Evolutionary conservation across 129 eudicot species (phyloP).

Genomic region (Lonicera japonica): DNA sequence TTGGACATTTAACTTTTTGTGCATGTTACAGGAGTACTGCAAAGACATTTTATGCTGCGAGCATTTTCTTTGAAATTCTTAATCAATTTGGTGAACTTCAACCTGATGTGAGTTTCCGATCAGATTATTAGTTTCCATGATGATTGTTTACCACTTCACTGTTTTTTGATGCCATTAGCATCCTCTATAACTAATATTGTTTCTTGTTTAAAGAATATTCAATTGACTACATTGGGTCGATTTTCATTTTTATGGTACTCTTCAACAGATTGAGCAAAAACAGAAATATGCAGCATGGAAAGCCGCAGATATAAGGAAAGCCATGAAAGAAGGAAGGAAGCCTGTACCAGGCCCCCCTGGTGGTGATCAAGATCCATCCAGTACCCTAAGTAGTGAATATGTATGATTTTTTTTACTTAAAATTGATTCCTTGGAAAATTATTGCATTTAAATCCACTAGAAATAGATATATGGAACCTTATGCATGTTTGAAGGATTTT

Average conservation of each 20-base stretch:
- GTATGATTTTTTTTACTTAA: conserved; percentile 34
- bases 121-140: not conserved
- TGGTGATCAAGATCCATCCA: conserved; percentile 51
- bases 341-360: conserved; percentile 96
- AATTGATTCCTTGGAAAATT: not conserved
- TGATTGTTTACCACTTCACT: not conserved
- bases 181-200: not conserved
- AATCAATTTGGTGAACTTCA: conserved; percentile 83
- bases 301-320: conserved; percentile 94
- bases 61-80: conserved; percentile 92
- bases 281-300: conserved; percentile 97
- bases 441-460: too few relatives aligned
- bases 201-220: not conserved
- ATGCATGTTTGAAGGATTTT: conserved; percentile 27
- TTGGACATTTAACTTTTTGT: not conserved
- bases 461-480: too few relatives aligned
- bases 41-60: conserved; percentile 95
- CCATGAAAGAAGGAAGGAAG: conserved; percentile 93
- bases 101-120: conserved; percentile 61
- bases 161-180: not conserved
- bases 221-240: not conserved
- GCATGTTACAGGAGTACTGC: conserved; percentile 72
- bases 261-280: conserved; percentile 82
- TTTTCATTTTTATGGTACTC: conserved; percentile 4
- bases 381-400: conserved; percentile 35